These are phyloP conservation scores for Anisogramma anomala DNA, from an alignment of 2,329 filamentous ascomycete genomes.

Conservation along the genomic window DNA sequence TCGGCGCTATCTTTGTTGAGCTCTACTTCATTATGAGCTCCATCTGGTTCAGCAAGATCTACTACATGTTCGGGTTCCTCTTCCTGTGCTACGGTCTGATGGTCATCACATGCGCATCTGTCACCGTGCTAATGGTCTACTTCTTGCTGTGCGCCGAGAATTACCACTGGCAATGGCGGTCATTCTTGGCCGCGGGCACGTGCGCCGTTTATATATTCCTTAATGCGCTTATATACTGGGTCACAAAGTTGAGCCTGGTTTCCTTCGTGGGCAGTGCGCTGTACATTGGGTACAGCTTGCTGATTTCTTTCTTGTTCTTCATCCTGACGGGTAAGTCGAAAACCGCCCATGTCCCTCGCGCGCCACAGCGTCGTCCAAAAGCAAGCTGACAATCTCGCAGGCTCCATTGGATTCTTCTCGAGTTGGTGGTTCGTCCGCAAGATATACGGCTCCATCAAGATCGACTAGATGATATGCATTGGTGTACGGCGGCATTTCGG, in stretches of 20 bases:
- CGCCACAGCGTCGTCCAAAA: slow-evolving; percentile 10
- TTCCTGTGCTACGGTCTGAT: slow-evolving; percentile 97
- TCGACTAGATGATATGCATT: slow-evolving; percentile 50
- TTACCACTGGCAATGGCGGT: slow-evolving; percentile 98
- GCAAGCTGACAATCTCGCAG: slow-evolving; percentile 40
- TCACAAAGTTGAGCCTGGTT: slow-evolving; percentile 75
- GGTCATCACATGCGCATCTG: slow-evolving; percentile 87
- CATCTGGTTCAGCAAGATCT: slow-evolving; percentile 97
- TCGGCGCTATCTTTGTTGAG: slow-evolving; percentile 95
- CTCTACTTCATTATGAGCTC: slow-evolving; percentile 99
- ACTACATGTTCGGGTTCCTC: slow-evolving; percentile 99
- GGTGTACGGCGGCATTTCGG: no score
- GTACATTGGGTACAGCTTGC: slow-evolving; percentile 82
- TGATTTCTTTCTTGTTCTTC: slow-evolving; percentile 86
- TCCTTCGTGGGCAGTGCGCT: slow-evolving; percentile 78
- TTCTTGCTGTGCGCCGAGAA: slow-evolving; percentile 93
- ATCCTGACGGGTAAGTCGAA: slow-evolving; percentile 82
- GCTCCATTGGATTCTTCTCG: slow-evolving; percentile 88
- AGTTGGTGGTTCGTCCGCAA: slow-evolving; percentile 90
- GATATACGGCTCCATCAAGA: slow-evolving; percentile 97
- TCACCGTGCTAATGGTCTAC: slow-evolving; percentile 89
- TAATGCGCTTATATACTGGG: slow-evolving; percentile 83
- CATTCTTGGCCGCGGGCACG: slow-evolving; percentile 83
- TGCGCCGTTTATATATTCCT: slow-evolving; percentile 85
- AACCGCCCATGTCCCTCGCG: slow-evolving; percentile 43